Evolutionary conservation across 371 early-diverging fungal species (phyloP), one percentile per base, ranked within the genome.

Genomic region (Batkoa obscura): DNA sequence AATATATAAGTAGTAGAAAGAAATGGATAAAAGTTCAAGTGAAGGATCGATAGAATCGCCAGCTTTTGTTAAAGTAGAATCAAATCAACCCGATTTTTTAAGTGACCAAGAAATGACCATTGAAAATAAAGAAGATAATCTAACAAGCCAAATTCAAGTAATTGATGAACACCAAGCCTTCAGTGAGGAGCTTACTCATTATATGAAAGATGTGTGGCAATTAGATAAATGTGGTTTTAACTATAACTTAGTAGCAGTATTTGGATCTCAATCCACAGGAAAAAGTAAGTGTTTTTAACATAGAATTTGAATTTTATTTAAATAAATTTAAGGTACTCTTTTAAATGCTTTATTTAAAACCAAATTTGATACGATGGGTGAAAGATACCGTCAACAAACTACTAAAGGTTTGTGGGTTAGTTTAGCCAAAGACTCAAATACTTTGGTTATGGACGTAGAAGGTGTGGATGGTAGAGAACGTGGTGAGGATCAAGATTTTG

Each of bases 401-500:
- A 98, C 98, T 36, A 92, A 91, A 64, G 93, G 91, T 55, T 93
- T 97, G 61, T 95, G 98, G 96, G 78, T 86, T 55, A 82, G 84
- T 62, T 83, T 86, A 61, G 90, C 88, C 39, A 76, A 75, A 53
- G 76, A 79, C 33, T 81, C 79, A 81, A 78, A 80, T 60, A 77
- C 90, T 13, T 72, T 98, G 35, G 85, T 98, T 46, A 79, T 95
- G 80, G 98, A 98, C 68, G 98, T 98, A 2, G 98, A 98, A 64
- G 98, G 98, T 48, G 94, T 94, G 1, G 98, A 98, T 64, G 97
- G 98, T 43, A 83, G 97, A 49, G 98, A 96, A 65, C 84, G 92
- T 50, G 96, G 97, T 55, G 98, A 98, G 69, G 89, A 98, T 64
- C 94, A 94, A 70, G 96, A 98, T 60, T 95, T 95, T 72, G 98